Evolutionary conservation across 2,329 filamentous ascomycete genomes (phyloP).

Genomic region (Fusarium oxysporum): DNA sequence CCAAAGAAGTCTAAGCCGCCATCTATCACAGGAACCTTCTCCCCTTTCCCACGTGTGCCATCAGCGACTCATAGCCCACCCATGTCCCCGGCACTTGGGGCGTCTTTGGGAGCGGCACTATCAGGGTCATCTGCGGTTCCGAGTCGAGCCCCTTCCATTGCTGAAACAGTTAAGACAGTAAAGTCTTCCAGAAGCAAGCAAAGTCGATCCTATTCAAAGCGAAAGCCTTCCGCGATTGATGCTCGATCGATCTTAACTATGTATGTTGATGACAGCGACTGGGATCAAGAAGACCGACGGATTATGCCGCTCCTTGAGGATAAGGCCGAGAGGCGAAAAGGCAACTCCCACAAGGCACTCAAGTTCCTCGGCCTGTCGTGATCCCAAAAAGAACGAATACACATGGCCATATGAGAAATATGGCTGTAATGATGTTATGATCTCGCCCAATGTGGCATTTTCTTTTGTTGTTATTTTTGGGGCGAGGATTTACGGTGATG

Average conservation of each 20-base stretch:
- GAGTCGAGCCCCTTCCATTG: conserved; percentile 48
- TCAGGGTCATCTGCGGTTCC: conserved; percentile 28
- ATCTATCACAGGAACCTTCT: conserved; percentile 47
- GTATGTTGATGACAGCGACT: conserved; percentile 56
- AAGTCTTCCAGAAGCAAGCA: conserved; percentile 48
- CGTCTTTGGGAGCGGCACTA: conserved; percentile 17
- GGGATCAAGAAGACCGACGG: conserved; percentile 61
- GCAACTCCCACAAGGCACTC: conserved; percentile 63
- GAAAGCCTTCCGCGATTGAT: conserved; percentile 40
- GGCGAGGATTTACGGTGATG: conserved; percentile 9
- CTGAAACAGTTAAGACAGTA: conserved; percentile 47
- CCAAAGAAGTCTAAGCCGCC: conserved; percentile 43
- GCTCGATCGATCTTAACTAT: conserved; percentile 50
- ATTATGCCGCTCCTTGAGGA: conserved; percentile 64
- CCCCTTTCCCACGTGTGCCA: conserved; percentile 47
- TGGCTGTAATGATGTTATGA: conserved; percentile 40
- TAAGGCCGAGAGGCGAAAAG: conserved; percentile 51
- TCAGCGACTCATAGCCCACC: conserved; percentile 37
- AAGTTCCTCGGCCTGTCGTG: conserved; percentile 63
- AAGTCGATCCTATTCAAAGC: conserved; percentile 46
- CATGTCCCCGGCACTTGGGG: conserved; percentile 32
- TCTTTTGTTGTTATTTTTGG: conserved; percentile 18
- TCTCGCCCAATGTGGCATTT: conserved; percentile 27
- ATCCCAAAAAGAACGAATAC: background rate
- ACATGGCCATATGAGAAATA: background rate